Percentiles rank a stretch among this genome's conserved stretches.
These are phyloP conservation scores for Leptomonas pyrrhocoris DNA, from an alignment of 208 protist genomes.

Conservation along the genomic window DNA sequence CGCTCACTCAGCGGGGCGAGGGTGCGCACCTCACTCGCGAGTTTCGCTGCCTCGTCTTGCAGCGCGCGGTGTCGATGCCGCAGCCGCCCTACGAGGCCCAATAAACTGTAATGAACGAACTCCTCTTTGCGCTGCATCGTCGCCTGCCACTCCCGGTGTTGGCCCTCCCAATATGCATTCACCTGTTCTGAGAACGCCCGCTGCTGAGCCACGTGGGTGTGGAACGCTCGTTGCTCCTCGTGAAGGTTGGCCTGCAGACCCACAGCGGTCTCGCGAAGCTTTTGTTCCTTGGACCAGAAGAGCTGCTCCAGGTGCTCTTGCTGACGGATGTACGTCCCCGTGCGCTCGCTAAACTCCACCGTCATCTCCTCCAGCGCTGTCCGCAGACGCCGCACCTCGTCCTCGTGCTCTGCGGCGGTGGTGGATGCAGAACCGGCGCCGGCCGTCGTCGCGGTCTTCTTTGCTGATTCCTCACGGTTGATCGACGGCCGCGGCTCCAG, in stretches of 20 bases:
- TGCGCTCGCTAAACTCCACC: constrained; percentile 65
- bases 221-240: not conserved
- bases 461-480: not conserved
- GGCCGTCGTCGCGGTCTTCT: not conserved
- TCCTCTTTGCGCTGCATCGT: constrained; percentile 20
- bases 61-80: constrained; percentile 20
- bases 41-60: constrained; percentile 17
- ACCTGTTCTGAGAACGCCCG: not conserved
- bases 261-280: constrained; percentile 21
- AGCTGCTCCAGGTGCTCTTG: constrained; percentile 52
- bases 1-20: constrained; percentile 42
- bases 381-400: constrained; percentile 47
- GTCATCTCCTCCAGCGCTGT: constrained; percentile 54
- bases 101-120: constrained; percentile 1
- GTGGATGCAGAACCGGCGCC: not conserved
- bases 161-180: constrained; percentile 17
- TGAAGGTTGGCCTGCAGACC: constrained; percentile 24
- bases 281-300: constrained; percentile 37
- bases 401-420: constrained; percentile 32
- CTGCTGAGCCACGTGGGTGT: not conserved
- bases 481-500: constrained; percentile 16
- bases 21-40: constrained; percentile 26
- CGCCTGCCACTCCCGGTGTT: constrained; percentile 1
- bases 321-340: constrained; percentile 55
- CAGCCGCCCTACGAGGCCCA: constrained; percentile 23